Conservation (phyloP, 306 rosid genomes). For the Casuarina glauca region DNA sequence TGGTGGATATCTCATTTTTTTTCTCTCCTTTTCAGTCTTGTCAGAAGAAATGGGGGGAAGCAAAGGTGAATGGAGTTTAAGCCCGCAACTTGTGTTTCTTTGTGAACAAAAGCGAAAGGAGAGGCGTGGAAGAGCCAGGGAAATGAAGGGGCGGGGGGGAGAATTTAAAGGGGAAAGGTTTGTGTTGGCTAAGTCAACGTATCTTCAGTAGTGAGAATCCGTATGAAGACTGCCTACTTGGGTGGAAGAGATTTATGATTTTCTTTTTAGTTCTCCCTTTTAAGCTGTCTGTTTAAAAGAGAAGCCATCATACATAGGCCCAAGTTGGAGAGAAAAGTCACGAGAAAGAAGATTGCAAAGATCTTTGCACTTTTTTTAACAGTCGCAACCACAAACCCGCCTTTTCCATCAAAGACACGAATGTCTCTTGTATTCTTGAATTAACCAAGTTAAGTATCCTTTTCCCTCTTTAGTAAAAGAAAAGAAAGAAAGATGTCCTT, state of each 20-base stretch:
- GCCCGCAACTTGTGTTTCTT: conserved; percentile 26
- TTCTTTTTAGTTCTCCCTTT: conserved; percentile 50
- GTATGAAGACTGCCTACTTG: conserved; percentile 71
- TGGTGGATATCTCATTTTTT: conserved; percentile 45
- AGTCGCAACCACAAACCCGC: conserved; percentile 64
- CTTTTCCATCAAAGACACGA: conserved; percentile 51
- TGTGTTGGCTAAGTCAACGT: conserved; percentile 69
- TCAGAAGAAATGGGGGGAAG: conserved; percentile 34
- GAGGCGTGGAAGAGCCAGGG: conserved; percentile 43
- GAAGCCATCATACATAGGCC: conserved; percentile 57
- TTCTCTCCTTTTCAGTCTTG: not conserved
- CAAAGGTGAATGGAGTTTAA: conserved; percentile 46
- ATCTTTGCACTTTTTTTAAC: conserved; percentile 78
- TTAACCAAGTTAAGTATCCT: conserved; percentile 45
- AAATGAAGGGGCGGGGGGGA: conserved; percentile 40
- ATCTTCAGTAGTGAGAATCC: conserved; percentile 57
- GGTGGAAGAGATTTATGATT: conserved; percentile 59
- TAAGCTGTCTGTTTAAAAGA: conserved; percentile 45
- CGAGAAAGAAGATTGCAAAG: conserved; percentile 67
- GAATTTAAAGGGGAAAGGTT: conserved; percentile 60
- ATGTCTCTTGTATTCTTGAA: conserved; percentile 30
- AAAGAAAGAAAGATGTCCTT: conserved; percentile 24
- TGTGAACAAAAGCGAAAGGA: conserved; percentile 30
- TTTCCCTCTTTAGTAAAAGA: conserved; percentile 44
- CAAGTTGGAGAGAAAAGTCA: conserved; percentile 73